Base-by-base conservation (phyloP, 306 rosid genomes). In the Phaseolus lunatus region DNA sequence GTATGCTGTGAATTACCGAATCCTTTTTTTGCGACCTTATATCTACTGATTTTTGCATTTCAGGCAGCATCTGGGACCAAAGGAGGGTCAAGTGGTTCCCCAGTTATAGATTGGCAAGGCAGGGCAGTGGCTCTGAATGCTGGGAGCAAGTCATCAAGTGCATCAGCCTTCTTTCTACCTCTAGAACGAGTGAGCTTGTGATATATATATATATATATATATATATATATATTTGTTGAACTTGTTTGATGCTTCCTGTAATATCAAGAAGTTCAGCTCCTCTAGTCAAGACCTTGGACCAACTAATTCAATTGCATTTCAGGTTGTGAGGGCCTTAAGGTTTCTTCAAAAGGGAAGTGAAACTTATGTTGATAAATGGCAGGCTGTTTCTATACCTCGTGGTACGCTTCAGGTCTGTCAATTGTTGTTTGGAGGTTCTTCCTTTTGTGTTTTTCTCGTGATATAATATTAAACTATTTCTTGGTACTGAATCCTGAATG, bases 21-120 rank as follows among this genome's bases (percentile, higher is more conserved):
- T 54, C 53, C 72, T 64, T 78, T 52, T n/a, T 68, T 44, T 74
- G 64, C 63, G 62, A 78, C 82, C 29, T 62, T 31, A 16, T 77
- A 49, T n/a, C 68, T 72, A 37, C n/a, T 80, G 58, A 62, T n/a
- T 70, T 83, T 74, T 64, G 71, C 53, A 67, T 70, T 83, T 22
- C 87, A 95, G 98, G 98, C 98, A 73, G 98, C 98, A 67, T 95
- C 98, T 68, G 98, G 98, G 77, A 95, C 98, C 67, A 95, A 95
- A 89, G 96, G 98, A 78, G 97, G 98, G 68, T 92, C 98, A 26
- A 95, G 97, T 87, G 97, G 98, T 56, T 95, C 98, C 71, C 97
- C 98, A 22, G 97, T 95, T 72, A 89, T 95, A 80, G 96, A 95
- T 88, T 95, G 96, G 89, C 89, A 81, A 84, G 98, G 98, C 56